A percentile compares a stretch with the other conserved stretches of the same genome.
These are phyloP conservation scores for Omphalotus guepiniiformis DNA, from an alignment of 768 basidiomycete species.

Conservation along the genomic window DNA sequence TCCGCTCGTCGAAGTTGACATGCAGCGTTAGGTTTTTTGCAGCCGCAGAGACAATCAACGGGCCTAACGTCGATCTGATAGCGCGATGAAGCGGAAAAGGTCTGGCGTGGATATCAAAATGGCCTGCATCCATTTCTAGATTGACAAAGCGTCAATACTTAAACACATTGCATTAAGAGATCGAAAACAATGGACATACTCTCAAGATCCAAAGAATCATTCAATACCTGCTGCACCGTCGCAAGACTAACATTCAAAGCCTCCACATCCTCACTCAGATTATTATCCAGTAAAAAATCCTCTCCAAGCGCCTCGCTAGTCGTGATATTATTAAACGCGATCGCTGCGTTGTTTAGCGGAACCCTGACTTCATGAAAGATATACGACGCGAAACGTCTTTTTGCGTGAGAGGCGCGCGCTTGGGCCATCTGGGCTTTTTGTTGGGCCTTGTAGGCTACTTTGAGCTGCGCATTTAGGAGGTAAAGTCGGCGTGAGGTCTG, in stretches of 20 bases:
- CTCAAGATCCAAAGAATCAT: slow-evolving; percentile 34
- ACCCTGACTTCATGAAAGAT: slow-evolving; percentile 48
- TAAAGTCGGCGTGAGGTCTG: slow-evolving; percentile 34
- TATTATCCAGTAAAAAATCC: slow-evolving; percentile 12
- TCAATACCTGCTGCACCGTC: slow-evolving; percentile 33
- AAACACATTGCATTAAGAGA: background rate
- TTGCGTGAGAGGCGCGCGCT: slow-evolving; percentile 26
- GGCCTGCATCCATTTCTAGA: slow-evolving; percentile 33
- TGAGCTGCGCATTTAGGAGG: slow-evolving; percentile 28
- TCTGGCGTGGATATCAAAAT: slow-evolving; percentile 24
- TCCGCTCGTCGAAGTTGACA: slow-evolving; percentile 30
- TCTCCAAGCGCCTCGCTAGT: background rate
- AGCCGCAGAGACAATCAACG: slow-evolving; percentile 18
- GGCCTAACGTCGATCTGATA: slow-evolving; percentile 23
- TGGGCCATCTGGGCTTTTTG: slow-evolving; percentile 36
- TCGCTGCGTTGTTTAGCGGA: slow-evolving; percentile 40
- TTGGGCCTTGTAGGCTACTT: slow-evolving; percentile 15
- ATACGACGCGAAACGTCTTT: slow-evolving; percentile 40
- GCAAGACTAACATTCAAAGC: slow-evolving; percentile 33
- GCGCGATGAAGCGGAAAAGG: slow-evolving; percentile 34
- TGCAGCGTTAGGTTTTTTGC: slow-evolving; percentile 25
- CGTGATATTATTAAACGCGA: slow-evolving; percentile 1
- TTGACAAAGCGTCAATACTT: background rate
- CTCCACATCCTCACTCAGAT: slow-evolving; percentile 31
- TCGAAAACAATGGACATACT: slow-evolving; percentile 11